Evolutionary conservation across 2,329 filamentous ascomycete species (phyloP).

Genomic region (Saccharata proteae): DNA sequence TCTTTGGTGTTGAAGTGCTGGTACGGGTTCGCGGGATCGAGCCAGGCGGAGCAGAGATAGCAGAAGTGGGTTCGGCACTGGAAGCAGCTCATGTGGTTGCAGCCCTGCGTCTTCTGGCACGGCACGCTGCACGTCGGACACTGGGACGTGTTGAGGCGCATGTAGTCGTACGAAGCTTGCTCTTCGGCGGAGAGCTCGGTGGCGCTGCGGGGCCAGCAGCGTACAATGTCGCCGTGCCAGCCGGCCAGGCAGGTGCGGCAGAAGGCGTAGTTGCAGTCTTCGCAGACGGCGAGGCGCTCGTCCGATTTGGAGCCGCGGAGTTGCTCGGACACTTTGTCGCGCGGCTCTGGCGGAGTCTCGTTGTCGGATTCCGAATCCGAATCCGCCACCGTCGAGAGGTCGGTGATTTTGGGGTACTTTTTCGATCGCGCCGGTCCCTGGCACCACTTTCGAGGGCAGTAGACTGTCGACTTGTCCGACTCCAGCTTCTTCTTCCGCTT

Average conservation of each 20-base stretch:
- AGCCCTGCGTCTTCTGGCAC: slow-evolving; percentile 82
- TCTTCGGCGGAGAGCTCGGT: slow-evolving; percentile 73
- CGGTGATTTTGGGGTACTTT: slow-evolving; percentile 35
- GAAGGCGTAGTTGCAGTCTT: slow-evolving; percentile 82
- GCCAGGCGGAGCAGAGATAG: slow-evolving; percentile 84
- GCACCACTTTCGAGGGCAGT: slow-evolving; percentile 87
- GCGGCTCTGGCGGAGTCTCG: slow-evolving; percentile 26
- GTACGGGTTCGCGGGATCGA: slow-evolving; percentile 72
- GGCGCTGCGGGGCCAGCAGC: slow-evolving; percentile 51
- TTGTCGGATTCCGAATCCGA: slow-evolving; percentile 26
- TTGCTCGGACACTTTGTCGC: slow-evolving; percentile 21
- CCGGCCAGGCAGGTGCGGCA: slow-evolving; percentile 62
- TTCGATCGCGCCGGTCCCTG: slow-evolving; percentile 64
- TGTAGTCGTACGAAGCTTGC: slow-evolving; percentile 73
- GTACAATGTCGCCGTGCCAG: slow-evolving; percentile 91
- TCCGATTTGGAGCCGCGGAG: slow-evolving; percentile 10
- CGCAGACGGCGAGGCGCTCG: slow-evolving; percentile 71
- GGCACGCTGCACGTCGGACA: slow-evolving; percentile 82
- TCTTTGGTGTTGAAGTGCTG: slow-evolving; percentile 71
- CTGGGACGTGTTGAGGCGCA: slow-evolving; percentile 67
- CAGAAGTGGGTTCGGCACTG: slow-evolving; percentile 89
- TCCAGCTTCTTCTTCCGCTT: slow-evolving; percentile 91
- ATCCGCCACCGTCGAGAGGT: slow-evolving; percentile 27
- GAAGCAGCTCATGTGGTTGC: slow-evolving; percentile 94
- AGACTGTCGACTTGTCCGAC: slow-evolving; percentile 80